These are phyloP conservation scores for Pterocarpus macrocarpus DNA, from an alignment of 306 rosid genomes.

Conservation along the genomic window DNA sequence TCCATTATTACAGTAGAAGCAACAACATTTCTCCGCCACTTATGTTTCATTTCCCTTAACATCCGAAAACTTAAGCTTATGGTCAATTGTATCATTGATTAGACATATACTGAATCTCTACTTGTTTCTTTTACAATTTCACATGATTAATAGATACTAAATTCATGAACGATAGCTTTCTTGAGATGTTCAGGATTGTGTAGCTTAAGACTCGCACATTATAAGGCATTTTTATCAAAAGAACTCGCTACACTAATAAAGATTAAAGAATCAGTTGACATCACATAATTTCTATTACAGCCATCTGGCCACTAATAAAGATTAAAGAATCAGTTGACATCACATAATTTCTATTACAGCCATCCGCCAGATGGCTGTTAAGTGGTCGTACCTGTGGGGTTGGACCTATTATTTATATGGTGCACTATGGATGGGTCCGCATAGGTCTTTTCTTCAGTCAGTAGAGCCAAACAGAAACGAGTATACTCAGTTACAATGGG, in stretches of 20 bases:
- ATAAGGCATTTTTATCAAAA: background rate
- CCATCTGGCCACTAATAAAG: too few relatives aligned
- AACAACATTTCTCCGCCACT: background rate
- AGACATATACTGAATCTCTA: background rate
- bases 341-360: background rate
- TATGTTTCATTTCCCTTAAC: background rate
- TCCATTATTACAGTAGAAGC: background rate
- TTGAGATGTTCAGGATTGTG: background rate
- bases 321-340: conserved; percentile 6
- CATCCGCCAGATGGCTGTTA: conserved; percentile 1
- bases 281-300: background rate
- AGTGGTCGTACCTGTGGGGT: background rate
- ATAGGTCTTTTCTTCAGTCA: background rate
- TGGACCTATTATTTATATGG: background rate
- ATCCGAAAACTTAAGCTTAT: background rate
- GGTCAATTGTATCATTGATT: background rate
- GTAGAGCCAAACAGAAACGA: conserved; percentile 19
- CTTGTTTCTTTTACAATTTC: background rate
- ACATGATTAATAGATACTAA: background rate
- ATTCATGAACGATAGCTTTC: background rate
- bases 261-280: conserved; percentile 5
- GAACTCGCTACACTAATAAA: background rate
- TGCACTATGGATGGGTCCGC: conserved; percentile 12
- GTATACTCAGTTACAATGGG: background rate
- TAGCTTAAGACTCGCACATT: background rate